Base-by-base conservation (phyloP, 371 early-diverging fungal genomes). In the Mycotypha africana region DNA sequence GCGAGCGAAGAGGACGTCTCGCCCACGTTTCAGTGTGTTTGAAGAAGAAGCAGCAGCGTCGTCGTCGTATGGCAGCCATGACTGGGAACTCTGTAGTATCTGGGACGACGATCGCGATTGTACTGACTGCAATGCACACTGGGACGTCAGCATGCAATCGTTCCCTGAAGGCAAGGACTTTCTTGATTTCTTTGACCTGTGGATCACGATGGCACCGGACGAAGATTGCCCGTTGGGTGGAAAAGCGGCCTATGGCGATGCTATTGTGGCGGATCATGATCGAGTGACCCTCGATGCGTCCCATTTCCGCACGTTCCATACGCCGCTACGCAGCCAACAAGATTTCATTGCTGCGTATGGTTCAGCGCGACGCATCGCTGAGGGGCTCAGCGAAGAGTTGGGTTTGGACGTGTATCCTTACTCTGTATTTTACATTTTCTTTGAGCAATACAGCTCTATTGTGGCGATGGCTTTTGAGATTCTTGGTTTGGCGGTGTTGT, bases 361-460 rank as follows among this genome's bases (percentile, higher is more conserved):
- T 21, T 72, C 78, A 5, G 84, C 86, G 6, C 66, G 71, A 33
- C 78, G 85, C 39, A 86, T 88, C 25, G 77, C 88, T 2, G 58
- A 74, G 3, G 67, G 67, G 2, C 60, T 85, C 1, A 58, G 67
- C n/a, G 42, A 58, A 14, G 66, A 68, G 10, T 62, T 76, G 3
- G 74, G 71, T 0, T 24, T 80, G 14, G 65, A 67, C 1, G 78
- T 88, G 4, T 85, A 78, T 49, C 83, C 86, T 1, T 88, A 87
- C 51, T 85, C 86, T 7, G 67, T 86, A 7, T 86, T 85, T 50
- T 86, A 86, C 53, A 71, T 87, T 37, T 88, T 86, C 54, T 88
- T 88, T 56, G 87, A 84, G 53, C 88, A 88, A 62, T 88, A 88
- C 38, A 65, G 70, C 7, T 71, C 75, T 26, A 80, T 88, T 31